Evolutionary conservation across 2,329 filamentous ascomycete species (phyloP).

Genomic region (Phaeophleospora eucalypticola): DNA sequence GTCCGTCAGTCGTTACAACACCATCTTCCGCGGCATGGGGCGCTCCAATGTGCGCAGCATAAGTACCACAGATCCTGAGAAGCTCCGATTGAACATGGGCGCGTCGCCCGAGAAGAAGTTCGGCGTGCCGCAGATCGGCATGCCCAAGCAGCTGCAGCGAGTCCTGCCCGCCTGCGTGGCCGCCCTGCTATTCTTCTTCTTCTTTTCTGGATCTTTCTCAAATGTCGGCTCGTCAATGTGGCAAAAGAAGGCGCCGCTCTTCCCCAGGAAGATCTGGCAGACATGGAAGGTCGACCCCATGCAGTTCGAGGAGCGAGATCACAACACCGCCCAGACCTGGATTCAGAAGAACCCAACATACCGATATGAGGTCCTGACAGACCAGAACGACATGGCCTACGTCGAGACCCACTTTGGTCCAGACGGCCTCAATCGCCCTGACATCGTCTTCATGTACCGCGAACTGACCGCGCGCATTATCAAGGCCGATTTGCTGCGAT

Average conservation of each 20-base stretch:
- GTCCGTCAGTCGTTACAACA: background rate
- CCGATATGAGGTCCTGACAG: constrained; percentile 66
- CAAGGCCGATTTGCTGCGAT: constrained; percentile 63
- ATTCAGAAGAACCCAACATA: constrained; percentile 61
- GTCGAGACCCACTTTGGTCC: constrained; percentile 65
- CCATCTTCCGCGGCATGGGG: constrained; percentile 1
- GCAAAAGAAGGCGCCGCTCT: constrained; percentile 35
- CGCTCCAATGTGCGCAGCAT: constrained; percentile 2
- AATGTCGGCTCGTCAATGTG: constrained; percentile 13
- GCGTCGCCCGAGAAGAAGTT: constrained; percentile 16
- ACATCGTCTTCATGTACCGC: constrained; percentile 61
- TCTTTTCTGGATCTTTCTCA: constrained; percentile 35
- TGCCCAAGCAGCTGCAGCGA: constrained; percentile 49
- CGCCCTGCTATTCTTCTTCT: constrained; percentile 43
- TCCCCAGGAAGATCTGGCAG: constrained; percentile 70
- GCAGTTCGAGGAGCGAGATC: constrained; percentile 61
- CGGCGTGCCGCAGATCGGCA: constrained; percentile 23
- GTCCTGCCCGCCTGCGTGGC: constrained; percentile 46
- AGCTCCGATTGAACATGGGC: constrained; percentile 18
- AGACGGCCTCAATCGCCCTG: constrained; percentile 60
- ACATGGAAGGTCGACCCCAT: constrained; percentile 69
- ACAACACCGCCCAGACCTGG: constrained; percentile 61
- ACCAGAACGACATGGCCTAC: constrained; percentile 63
- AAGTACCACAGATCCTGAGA: constrained; percentile 7
- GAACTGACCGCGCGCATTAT: constrained; percentile 61